These are phyloP conservation scores for Boletus austroedulis DNA, from an alignment of 1,284 basidiomycete species.

Conservation along the genomic window DNA sequence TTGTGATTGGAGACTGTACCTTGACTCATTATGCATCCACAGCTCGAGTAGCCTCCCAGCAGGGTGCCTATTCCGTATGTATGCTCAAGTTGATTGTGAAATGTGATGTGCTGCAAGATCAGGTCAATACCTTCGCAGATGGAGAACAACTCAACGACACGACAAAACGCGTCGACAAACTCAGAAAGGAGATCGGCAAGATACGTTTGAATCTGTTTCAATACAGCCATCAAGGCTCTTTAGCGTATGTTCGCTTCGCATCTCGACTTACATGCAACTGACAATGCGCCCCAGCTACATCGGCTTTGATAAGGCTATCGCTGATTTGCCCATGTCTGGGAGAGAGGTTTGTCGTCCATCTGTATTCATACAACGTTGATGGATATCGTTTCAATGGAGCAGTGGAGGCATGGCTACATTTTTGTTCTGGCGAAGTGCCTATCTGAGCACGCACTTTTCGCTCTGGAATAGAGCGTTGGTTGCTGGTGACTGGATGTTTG, in stretches of 20 bases:
- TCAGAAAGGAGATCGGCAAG: slow-evolving; percentile 68
- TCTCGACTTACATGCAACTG: background rate
- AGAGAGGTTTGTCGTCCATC: slow-evolving; percentile 55
- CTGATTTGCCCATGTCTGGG: too few species aligned
- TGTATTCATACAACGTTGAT: background rate
- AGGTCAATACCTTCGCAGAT: slow-evolving; percentile 39
- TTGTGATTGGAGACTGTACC: too few species aligned
- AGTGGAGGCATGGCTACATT: slow-evolving; percentile 71
- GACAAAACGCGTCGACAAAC: slow-evolving; percentile 46
- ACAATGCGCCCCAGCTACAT: slow-evolving; percentile 58
- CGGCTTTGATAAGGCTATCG: slow-evolving; percentile 92
- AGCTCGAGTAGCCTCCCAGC: slow-evolving; percentile 92
- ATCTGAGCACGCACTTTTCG: slow-evolving; percentile 88
- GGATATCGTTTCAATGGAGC: slow-evolving; percentile 48
- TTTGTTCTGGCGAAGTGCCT: too few species aligned
- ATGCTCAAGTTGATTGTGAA: slow-evolving; percentile 79
- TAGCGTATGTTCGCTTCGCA: slow-evolving; percentile 53
- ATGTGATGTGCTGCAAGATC: slow-evolving; percentile 64
- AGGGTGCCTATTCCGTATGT: slow-evolving; percentile 89
- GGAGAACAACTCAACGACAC: slow-evolving; percentile 35
- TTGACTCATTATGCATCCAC: too few species aligned
- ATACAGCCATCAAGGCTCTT: slow-evolving; percentile 88
- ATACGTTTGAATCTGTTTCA: slow-evolving; percentile 82
- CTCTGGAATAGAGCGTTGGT: slow-evolving; percentile 86
- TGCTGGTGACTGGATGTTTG: too few species aligned